Evolutionary conservation across 2,329 filamentous ascomycete genomes (phyloP).

Genomic region (Blumeria graminis): DNA sequence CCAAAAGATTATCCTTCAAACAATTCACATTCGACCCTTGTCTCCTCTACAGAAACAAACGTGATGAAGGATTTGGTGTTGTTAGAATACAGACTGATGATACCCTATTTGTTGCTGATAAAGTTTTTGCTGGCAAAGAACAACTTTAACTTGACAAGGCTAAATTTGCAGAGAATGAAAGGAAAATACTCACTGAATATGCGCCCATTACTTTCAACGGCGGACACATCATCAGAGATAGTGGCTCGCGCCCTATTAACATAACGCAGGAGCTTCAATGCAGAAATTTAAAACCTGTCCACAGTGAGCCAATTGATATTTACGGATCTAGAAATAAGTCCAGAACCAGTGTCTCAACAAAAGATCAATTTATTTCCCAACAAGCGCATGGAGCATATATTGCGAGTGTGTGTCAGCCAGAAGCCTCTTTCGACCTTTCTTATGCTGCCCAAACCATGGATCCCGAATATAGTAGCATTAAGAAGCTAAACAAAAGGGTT

Average conservation of each 20-base stretch:
- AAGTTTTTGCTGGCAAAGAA: conserved; percentile 1
- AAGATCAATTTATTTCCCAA: not conserved
- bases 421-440: not conserved
- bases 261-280: too few species aligned
- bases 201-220: not conserved
- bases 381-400: not conserved
- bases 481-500: not conserved
- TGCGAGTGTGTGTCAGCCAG: too few species aligned
- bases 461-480: not conserved
- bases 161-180: conserved; percentile 1
- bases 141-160: conserved; percentile 1
- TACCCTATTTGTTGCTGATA: conserved; percentile 4
- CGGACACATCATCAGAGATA: not conserved
- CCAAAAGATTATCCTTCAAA: conserved; percentile 1
- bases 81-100: conserved; percentile 4
- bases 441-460: conserved; percentile 1
- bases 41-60: not conserved
- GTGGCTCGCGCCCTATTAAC: too few species aligned
- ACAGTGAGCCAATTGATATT: too few species aligned
- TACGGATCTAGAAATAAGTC: too few species aligned
- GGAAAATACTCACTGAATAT: not conserved
- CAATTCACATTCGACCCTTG: conserved; percentile 3
- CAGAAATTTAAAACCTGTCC: too few species aligned
- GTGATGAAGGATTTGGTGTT: conserved; percentile 1
- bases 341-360: too few species aligned